Base-by-base conservation (phyloP, 106 monocot genomes). In the Narthecium ossifragum region DNA sequence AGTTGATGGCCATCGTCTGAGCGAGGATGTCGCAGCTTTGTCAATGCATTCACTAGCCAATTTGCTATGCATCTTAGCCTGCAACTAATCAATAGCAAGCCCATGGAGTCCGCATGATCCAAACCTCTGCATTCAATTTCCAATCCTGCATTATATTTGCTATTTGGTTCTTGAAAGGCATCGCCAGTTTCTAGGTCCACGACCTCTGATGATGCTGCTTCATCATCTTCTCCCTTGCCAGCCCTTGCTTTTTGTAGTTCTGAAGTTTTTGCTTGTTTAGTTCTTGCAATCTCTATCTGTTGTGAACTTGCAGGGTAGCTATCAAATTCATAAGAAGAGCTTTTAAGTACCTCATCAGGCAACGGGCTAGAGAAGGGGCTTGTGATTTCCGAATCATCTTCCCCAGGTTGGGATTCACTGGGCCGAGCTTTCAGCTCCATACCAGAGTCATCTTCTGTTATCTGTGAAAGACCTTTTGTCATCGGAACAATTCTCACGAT, bases 41-140 rank as follows among this genome's bases (percentile, higher is more conserved):
- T 72, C 27, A 92, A 34, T 10, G 91, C 82, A 17, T 69, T 68
- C 20, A 86, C 83, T 53, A 92, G 23, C 86, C 86, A 92, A 34
- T 92, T 92, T 4, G 65, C 74, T 45, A 92, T 74, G 66, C 59
- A 92, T 55, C 91, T 70, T 5, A 86, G 59, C 28, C 91, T 80
- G 61, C 54, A 63, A 21, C 68, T 72, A 20, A 92, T 92, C 8
- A 75, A 49, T 27, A 66, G 24, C 57, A 92, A 43, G 1, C 91
- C 91, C 3, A 92, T 62, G n/a, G 82, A 74, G 46, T 92, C 83
- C 15, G 86, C 91, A 48, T 92, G 83, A 21, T 92, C 76, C 34
- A 92, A 52, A 5, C 86, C 79, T 29, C 57, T 55, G 66, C 73
- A 86, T 28, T 77, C 74, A 14, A 92, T 51, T 20, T 66, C 65